Evolutionary conservation across 2,329 filamentous ascomycete genomes (phyloP).

Genomic region (Penicillium occitanis): DNA sequence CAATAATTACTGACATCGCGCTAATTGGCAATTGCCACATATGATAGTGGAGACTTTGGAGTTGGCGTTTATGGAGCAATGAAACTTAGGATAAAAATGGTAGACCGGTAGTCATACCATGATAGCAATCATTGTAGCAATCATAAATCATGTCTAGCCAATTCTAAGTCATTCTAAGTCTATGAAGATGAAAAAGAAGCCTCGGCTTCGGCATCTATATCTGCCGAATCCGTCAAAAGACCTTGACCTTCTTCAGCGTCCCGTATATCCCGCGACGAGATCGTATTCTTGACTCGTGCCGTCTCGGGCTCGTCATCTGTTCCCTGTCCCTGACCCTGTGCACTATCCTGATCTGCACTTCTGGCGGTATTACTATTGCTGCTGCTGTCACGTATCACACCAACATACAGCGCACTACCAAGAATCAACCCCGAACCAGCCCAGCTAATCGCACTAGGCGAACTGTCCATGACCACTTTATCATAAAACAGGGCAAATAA

Average conservation of each 20-base stretch:
- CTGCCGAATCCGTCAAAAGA: conserved; percentile 14
- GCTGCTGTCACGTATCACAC: conserved; percentile 51
- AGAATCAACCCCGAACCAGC: conserved; percentile 64
- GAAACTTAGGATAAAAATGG: neutral
- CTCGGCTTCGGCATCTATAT: conserved; percentile 1
- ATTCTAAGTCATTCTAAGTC: conserved; percentile 7
- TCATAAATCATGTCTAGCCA: neutral
- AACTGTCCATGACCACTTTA: conserved; percentile 62
- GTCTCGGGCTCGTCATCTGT: neutral
- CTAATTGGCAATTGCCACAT: neutral
- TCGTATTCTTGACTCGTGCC: neutral
- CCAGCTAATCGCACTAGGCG: conserved; percentile 58
- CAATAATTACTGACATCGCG: neutral
- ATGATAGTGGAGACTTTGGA: neutral
- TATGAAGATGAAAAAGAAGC: conserved; percentile 1
- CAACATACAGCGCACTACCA: conserved; percentile 65
- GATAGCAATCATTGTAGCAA: neutral
- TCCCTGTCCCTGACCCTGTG: neutral
- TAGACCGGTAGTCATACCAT: neutral
- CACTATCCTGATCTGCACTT: neutral
- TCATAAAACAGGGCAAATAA: conserved; percentile 66
- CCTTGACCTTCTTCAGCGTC: conserved; percentile 19
- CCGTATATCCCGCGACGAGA: conserved; percentile 1
- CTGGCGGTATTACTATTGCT: conserved; percentile 8
- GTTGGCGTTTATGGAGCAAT: neutral